Evolutionary conservation across 2,329 filamentous ascomycete species (phyloP), one percentile per base, ranked within the genome.

Genomic region (Alternaria panax): DNA sequence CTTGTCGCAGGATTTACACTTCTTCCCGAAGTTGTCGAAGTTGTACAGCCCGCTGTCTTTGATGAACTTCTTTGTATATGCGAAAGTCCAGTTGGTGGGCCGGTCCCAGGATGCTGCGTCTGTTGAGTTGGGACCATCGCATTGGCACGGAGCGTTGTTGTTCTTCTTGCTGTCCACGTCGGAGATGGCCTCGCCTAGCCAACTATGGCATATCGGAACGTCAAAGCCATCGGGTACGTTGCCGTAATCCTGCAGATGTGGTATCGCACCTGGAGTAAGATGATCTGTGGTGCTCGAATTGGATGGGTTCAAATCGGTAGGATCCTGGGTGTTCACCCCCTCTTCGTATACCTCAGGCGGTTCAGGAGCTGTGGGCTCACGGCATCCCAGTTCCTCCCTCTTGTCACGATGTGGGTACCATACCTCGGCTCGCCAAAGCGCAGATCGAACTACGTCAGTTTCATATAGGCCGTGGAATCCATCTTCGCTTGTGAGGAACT

Each of bases 81-180:
- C 38, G 27, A 54, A 32, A 1, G 51, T 54, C 36, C 40, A 54
- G 51, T 54, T 54, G 14, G 20, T 54, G 7, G 51, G 38, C 4
- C 32, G 5, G 3, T 12, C 16, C 51, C 51, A 54, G 11, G 36
- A 30, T 4, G 25, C 9, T 34, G 7, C 28, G 12, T 30, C 16
- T 8, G 18, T 42, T 16, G n/a, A 36, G 7, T 27, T 32, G 2
- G 38, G 38, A 30, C 38, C 7, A 27, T 54, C 51, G 40, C 51
- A 54, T n/a, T 16, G 27, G 27, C 43, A 47, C 9, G 43, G 43
- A 20, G 43, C 28, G 7, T 47, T 47, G 2, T 16, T 16, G 18
- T 47, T 4, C 12, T 47, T 18, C 7, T n/a, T 47, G 43, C 27
- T 32, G 6, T n/a, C 4, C 3, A 30, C 25, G 27, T 20, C 18